phyloP scores from a whole-genome alignment of 1,284 basidiomycete species.

The Singerocomus inundabilis region DNA sequence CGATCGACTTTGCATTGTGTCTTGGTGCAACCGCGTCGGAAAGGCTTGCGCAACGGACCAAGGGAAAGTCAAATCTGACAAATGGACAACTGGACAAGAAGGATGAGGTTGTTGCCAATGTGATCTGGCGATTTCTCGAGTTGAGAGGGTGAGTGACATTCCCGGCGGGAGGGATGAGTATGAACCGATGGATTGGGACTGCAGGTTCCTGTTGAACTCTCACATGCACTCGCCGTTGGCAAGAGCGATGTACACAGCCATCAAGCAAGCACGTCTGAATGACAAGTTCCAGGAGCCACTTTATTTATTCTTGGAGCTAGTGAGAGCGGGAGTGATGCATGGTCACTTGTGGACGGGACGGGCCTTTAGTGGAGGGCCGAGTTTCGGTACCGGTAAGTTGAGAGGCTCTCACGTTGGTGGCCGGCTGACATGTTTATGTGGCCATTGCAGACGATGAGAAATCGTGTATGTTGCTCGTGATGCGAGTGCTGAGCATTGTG shows the following conservation, averaged over 20 bases:
- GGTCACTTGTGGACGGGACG: constrained; percentile 88
- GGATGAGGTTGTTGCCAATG: constrained; percentile 97
- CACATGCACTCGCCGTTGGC: constrained; percentile 91
- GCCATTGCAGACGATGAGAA: constrained; percentile 77
- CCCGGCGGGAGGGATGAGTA: constrained; percentile 1
- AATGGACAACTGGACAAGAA: constrained; percentile 83
- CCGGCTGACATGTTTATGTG: constrained; percentile 19
- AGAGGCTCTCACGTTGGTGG: constrained; percentile 16
- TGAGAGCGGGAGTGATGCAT: constrained; percentile 94
- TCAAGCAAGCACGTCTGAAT: constrained; percentile 78
- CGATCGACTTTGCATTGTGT: constrained; percentile 96
- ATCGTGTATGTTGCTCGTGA: constrained; percentile 89
- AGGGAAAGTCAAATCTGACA: constrained; percentile 48
- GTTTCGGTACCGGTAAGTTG: constrained; percentile 80
- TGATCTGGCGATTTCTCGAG: constrained; percentile 97
- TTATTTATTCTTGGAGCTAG: constrained; percentile 89
- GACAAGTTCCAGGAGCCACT: constrained; percentile 99
- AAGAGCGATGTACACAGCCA: constrained; percentile 84
- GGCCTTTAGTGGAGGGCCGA: constrained; percentile 91
- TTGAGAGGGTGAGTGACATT: constrained; percentile 71
- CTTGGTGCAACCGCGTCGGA: constrained; percentile 86
- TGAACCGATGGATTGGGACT: constrained; percentile 12
- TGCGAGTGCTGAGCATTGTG: constrained; percentile 93
- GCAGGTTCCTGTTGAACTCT: constrained; percentile 81
- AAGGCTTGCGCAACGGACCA: constrained; percentile 76